A percentile compares a stretch with the other conserved stretches of the same genome.
These are phyloP conservation scores for Lactarius pseudohatsudake DNA, from an alignment of 768 basidiomycete genomes.

Conservation along the genomic window DNA sequence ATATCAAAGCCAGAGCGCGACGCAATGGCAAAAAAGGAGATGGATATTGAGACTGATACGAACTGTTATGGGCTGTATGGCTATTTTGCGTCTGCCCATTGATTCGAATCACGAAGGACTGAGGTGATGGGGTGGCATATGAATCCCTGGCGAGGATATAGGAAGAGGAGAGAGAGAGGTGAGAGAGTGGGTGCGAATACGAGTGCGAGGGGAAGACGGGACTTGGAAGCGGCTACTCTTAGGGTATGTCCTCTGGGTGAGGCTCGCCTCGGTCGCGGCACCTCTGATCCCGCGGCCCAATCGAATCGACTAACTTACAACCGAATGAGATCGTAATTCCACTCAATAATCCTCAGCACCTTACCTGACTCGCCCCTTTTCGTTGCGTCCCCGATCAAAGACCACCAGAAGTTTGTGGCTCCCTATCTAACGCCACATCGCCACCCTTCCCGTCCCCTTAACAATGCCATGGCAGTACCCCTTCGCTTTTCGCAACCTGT, in stretches of 20 bases:
- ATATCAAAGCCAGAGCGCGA: slow-evolving; percentile 32
- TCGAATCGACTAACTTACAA: slow-evolving; percentile 3
- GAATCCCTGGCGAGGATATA: slow-evolving; percentile 10
- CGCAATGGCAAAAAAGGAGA: slow-evolving; percentile 17
- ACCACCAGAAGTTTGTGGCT: not conserved
- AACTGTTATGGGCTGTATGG: slow-evolving; percentile 78
- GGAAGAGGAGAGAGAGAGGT: not conserved
- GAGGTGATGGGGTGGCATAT: slow-evolving; percentile 13
- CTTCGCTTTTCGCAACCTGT: not conserved
- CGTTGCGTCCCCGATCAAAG: not conserved
- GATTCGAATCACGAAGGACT: slow-evolving; percentile 13
- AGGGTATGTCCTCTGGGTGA: slow-evolving; percentile 5
- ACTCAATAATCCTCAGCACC: not conserved
- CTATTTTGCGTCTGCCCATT: slow-evolving; percentile 80
- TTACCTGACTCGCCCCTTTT: not conserved
- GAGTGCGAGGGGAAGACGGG: slow-evolving; percentile 20
- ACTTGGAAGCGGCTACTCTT: slow-evolving; percentile 19
- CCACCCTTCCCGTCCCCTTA: no score
- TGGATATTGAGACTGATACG: slow-evolving; percentile 37
- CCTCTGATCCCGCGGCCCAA: slow-evolving; percentile 29
- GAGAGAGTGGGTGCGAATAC: not conserved
- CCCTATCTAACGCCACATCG: not conserved
- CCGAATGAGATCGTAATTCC: not conserved
- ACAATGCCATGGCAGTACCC: not conserved
- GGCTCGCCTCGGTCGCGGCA: slow-evolving; percentile 11